phyloP scores from a whole-genome alignment of 345 rosid genomes.

The Dimocarpus longan region DNA sequence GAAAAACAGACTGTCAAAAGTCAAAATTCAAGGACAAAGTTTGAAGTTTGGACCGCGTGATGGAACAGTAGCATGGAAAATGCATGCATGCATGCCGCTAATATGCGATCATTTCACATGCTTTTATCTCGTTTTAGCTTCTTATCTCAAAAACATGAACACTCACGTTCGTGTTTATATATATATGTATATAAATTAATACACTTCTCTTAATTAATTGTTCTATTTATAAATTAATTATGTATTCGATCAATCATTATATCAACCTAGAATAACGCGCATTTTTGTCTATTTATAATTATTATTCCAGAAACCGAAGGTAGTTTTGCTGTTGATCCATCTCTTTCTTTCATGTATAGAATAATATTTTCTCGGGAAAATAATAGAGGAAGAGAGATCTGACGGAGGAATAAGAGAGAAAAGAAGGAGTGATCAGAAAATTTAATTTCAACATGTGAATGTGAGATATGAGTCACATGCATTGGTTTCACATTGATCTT shows the following conservation, averaged over 20 bases:
- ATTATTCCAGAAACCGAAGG: slow-evolving; percentile 19
- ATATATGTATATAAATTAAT: no score
- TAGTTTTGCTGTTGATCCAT: slow-evolving; percentile 17
- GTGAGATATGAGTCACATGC: slow-evolving; percentile 14
- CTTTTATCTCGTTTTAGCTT: not conserved
- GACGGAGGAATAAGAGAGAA: not conserved
- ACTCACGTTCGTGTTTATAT: not conserved
- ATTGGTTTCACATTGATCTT: not conserved
- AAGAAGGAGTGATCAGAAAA: not conserved
- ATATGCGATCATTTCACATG: not conserved
- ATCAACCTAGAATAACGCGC: not conserved
- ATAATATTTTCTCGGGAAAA: slow-evolving; percentile 6
- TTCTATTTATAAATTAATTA: not conserved
- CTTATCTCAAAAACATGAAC: not conserved
- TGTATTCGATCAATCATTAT: not conserved
- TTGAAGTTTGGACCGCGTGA: not conserved
- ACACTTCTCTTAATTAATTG: not conserved
- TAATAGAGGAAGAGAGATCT: not conserved
- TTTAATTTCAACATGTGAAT: slow-evolving; percentile 22
- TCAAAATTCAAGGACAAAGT: no score
- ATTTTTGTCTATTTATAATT: slow-evolving; percentile 11
- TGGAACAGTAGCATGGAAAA: not conserved
- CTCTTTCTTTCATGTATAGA: not conserved
- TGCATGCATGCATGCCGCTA: not conserved
- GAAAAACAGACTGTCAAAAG: not conserved